phyloP scores from a whole-genome alignment of 768 basidiomycete species.

The Kwoniella sp. region DNA sequence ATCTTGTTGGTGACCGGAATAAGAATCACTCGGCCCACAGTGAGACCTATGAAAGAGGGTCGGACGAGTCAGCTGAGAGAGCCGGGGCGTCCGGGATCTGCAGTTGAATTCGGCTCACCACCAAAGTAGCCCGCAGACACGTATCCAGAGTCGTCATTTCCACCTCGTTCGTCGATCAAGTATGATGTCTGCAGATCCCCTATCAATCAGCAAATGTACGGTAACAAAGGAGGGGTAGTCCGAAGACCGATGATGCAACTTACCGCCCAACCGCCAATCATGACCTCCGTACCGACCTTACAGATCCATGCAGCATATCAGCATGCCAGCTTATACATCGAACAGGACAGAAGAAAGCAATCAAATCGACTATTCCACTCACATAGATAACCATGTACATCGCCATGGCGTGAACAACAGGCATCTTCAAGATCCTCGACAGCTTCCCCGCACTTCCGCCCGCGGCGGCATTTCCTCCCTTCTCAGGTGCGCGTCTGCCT shows the following conservation, averaged over 20 bases:
- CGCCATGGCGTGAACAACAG: conserved; percentile 50
- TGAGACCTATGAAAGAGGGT: conserved; percentile 51
- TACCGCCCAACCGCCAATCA: conserved; percentile 54
- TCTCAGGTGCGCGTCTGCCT: conserved; percentile 21
- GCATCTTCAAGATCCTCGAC: conserved; percentile 45
- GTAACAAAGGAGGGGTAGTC: neutral
- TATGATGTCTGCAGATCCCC: conserved; percentile 43
- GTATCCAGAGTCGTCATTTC: conserved; percentile 47
- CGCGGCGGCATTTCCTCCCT: conserved; percentile 1
- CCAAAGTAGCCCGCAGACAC: conserved; percentile 56
- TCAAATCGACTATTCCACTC: too few relatives aligned
- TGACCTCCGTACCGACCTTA: conserved; percentile 56
- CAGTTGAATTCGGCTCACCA: conserved; percentile 29
- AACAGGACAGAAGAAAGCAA: too few relatives aligned
- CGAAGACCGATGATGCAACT: conserved; percentile 4
- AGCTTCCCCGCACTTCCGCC: conserved; percentile 43
- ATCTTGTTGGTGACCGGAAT: conserved; percentile 61
- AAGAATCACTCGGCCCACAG: conserved; percentile 62
- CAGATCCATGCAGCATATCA: neutral
- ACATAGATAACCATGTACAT: conserved; percentile 56
- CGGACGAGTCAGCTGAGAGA: too few relatives aligned
- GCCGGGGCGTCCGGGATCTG: too few relatives aligned
- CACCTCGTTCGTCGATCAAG: conserved; percentile 44
- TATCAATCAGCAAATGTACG: conserved; percentile 16
- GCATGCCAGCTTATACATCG: neutral